Evolutionary conservation across 345 rosid genomes (phyloP).

Genomic region (rapeseed (Brassica napus)): DNA sequence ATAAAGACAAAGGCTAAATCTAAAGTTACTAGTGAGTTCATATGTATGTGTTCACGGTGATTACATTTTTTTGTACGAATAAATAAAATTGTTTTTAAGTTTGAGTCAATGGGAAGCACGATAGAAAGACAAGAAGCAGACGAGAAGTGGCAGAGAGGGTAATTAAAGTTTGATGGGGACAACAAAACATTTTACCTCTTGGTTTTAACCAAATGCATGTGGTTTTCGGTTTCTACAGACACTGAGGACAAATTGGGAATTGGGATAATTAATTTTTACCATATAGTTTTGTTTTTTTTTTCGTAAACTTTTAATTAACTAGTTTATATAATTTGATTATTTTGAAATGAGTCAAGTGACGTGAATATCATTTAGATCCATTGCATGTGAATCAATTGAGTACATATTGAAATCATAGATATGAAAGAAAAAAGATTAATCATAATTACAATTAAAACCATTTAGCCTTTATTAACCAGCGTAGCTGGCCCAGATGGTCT

Average conservation of each 20-base stretch:
- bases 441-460: background rate
- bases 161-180: conserved; percentile 30
- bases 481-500: no score
- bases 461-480: background rate
- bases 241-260: conserved; percentile 32
- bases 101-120: conserved; percentile 14
- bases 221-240: conserved; percentile 23
- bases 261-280: background rate
- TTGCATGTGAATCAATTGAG: background rate
- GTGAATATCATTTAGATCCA: background rate
- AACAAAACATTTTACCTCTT: conserved; percentile 38
- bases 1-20: conserved; percentile 15
- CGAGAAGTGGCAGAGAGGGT: conserved; percentile 37
- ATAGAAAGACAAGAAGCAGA: conserved; percentile 24
- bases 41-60: background rate
- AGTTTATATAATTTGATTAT: background rate
- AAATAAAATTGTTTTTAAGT: background rate
- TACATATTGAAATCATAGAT: background rate
- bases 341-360: background rate
- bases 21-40: conserved; percentile 15
- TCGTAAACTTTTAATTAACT: background rate
- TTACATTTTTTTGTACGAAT: conserved; percentile 15
- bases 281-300: background rate
- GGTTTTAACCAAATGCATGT: conserved; percentile 41
- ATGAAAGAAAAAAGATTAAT: background rate